Evolutionary conservation across 768 basidiomycete species (phyloP).

Genomic region (Leccinum imitatum): DNA sequence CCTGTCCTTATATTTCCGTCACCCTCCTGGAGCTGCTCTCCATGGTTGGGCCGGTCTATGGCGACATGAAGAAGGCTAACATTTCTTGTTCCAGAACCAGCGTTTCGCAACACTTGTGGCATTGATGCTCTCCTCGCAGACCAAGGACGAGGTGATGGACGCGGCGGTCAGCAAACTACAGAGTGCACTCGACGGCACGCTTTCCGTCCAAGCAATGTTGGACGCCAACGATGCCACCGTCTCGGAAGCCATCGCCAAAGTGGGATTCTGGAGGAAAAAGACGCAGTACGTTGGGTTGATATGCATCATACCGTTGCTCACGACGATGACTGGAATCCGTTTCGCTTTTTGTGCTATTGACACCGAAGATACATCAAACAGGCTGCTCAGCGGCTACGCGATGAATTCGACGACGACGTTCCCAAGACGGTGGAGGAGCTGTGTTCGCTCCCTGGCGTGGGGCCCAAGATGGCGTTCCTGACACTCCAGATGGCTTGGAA

Average conservation of each 20-base stretch:
- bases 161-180: constrained; percentile 78
- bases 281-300: constrained; percentile 51
- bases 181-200: constrained; percentile 67
- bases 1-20: too few species aligned
- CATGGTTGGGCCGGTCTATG: too few species aligned
- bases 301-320: not conserved
- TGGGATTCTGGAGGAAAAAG: constrained; percentile 91
- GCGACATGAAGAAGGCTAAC: too few species aligned
- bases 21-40: too few species aligned
- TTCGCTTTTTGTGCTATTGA: too few species aligned
- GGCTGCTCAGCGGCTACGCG: constrained; percentile 64
- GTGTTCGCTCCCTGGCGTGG: constrained; percentile 85
- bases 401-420: constrained; percentile 79
- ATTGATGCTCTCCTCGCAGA: constrained; percentile 94
- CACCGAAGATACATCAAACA: constrained; percentile 65
- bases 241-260: constrained; percentile 77
- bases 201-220: constrained; percentile 69
- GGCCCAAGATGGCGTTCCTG: constrained; percentile 95
- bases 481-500: constrained; percentile 84
- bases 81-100: constrained; percentile 50
- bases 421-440: constrained; percentile 88
- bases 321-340: too few species aligned
- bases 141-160: constrained; percentile 87
- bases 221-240: constrained; percentile 60
- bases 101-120: constrained; percentile 87